These are phyloP conservation scores for Royoungia palumana DNA, from an alignment of 768 basidiomycete species.

Conservation along the genomic window DNA sequence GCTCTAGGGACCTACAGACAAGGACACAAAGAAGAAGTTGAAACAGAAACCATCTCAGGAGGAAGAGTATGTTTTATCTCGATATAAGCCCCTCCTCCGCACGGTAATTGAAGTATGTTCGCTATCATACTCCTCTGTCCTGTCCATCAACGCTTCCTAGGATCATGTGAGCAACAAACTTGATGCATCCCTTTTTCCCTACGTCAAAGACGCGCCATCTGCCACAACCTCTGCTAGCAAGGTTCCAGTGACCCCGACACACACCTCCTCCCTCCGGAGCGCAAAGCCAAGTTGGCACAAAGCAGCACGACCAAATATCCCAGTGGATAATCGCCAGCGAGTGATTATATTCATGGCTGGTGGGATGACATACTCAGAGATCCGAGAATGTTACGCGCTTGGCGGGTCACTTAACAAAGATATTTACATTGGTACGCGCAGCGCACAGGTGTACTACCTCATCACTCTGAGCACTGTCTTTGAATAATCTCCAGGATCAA, in stretches of 20 bases:
- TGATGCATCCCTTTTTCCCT: constrained; percentile 81
- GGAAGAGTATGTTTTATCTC: constrained; percentile 96
- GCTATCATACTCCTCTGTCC: background rate
- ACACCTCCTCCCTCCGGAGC: constrained; percentile 77
- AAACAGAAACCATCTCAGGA: constrained; percentile 73
- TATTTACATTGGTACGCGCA: constrained; percentile 74
- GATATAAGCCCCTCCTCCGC: constrained; percentile 82
- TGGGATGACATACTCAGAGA: constrained; percentile 95
- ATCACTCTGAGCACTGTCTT: constrained; percentile 27
- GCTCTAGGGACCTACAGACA: constrained; percentile 64
- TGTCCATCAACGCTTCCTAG: constrained; percentile 37
- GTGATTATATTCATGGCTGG: constrained; percentile 90
- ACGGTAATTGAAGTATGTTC: constrained; percentile 74
- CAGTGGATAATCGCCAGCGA: constrained; percentile 63
- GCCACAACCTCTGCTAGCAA: constrained; percentile 45
- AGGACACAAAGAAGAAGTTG: constrained; percentile 75
- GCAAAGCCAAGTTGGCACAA: constrained; percentile 89
- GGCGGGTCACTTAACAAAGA: constrained; percentile 78
- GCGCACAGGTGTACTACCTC: constrained; percentile 37
- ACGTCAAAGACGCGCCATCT: constrained; percentile 76
- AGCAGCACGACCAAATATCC: constrained; percentile 52
- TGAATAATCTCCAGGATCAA: constrained; percentile 62
- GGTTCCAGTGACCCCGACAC: constrained; percentile 47
- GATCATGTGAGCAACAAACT: constrained; percentile 80
- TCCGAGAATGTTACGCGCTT: constrained; percentile 81